These are phyloP conservation scores for Cichorium intybus DNA, from an alignment of 140 eudicot genomes.

Conservation along the genomic window DNA sequence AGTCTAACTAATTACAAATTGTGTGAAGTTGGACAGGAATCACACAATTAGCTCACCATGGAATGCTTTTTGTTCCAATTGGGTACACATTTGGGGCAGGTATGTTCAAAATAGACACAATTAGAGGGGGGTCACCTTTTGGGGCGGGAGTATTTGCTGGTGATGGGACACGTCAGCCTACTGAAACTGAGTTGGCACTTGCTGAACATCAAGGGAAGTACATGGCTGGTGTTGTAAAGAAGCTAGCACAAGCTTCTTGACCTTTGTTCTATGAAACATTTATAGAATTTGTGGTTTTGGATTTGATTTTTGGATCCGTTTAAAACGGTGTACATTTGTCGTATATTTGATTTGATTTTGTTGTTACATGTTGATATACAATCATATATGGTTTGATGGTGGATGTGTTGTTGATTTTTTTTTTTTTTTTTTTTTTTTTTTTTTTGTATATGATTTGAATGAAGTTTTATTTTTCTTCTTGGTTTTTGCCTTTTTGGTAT, in stretches of 20 bases:
- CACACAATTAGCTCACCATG: constrained; percentile 86
- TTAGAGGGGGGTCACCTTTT: constrained; percentile 77
- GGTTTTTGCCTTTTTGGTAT: neutral
- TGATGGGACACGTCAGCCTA: constrained; percentile 76
- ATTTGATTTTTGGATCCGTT: constrained; percentile 12
- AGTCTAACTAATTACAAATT: neutral
- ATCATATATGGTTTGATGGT: constrained; percentile 12
- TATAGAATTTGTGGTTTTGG: constrained; percentile 16
- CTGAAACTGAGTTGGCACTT: constrained; percentile 75
- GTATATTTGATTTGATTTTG: constrained; percentile 27
- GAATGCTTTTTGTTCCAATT: constrained; percentile 86
- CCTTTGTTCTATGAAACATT: neutral
- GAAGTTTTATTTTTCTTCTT: neutral
- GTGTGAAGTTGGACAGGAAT: constrained; percentile 83
- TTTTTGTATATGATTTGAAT: neutral
- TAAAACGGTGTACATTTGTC: constrained; percentile 25
- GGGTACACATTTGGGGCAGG: constrained; percentile 89
- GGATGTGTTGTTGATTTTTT: constrained; percentile 20
- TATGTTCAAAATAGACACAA: constrained; percentile 79
- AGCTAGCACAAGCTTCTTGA: constrained; percentile 52
- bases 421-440: too few species aligned
- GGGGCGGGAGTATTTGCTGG: constrained; percentile 98
- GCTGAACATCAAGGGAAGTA: constrained; percentile 97
- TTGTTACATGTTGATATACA: constrained; percentile 12
- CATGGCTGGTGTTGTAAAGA: constrained; percentile 77